These are phyloP conservation scores for Xylaria acuta DNA, from an alignment of 495 filamentous ascomycete species.

Conservation along the genomic window DNA sequence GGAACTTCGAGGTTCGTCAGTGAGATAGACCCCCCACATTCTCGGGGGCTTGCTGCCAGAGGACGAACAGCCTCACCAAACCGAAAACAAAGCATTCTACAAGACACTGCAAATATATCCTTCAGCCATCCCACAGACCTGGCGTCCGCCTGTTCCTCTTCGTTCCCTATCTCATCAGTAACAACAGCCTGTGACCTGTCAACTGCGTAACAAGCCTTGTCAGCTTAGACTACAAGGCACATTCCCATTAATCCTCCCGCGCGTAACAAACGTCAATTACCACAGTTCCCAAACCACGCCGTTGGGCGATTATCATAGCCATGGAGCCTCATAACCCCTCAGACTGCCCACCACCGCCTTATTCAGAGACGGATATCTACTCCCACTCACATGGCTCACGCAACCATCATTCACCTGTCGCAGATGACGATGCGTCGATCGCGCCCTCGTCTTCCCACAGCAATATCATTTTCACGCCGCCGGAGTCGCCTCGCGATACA, in stretches of 20 bases:
- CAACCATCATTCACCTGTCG: constrained; percentile 23
- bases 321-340: constrained; percentile 40
- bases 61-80: constrained; percentile 3
- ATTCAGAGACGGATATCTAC: constrained; percentile 56
- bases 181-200: neutral
- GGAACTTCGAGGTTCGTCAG: neutral
- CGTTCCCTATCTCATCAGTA: neutral
- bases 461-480: constrained; percentile 55
- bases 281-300: neutral
- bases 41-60: neutral
- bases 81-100: neutral
- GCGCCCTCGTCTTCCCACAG: constrained; percentile 44
- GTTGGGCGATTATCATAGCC: neutral
- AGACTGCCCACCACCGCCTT: constrained; percentile 51
- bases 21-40: neutral
- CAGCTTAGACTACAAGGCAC: neutral
- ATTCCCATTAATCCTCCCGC: neutral
- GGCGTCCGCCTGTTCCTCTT: neutral
- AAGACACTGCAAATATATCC: neutral
- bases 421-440: constrained; percentile 36
- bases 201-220: neutral
- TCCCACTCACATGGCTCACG: constrained; percentile 41
- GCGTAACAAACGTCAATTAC: neutral
- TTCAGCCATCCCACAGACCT: neutral
- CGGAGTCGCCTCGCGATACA: constrained; percentile 47